Percentiles rank a stretch among this genome's conserved stretches.
These are phyloP conservation scores for Iris macrosiphon DNA, from an alignment of 106 monocot species.

Conservation along the genomic window DNA sequence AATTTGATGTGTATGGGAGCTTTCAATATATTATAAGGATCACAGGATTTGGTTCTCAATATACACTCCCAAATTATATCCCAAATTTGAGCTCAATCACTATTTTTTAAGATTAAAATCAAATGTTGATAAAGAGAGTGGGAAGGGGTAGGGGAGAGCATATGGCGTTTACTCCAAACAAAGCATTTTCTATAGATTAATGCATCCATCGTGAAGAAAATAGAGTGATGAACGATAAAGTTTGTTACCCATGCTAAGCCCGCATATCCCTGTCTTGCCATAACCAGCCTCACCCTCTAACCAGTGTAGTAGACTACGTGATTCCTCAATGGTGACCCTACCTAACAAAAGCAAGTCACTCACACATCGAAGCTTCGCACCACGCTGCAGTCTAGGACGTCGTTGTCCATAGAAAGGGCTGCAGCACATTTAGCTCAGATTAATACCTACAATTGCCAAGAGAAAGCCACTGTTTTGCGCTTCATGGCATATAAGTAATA, in stretches of 20 bases:
- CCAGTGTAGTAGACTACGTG: conserved; percentile 88
- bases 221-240: too few species aligned
- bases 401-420: conserved; percentile 97
- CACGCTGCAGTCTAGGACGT: conserved; percentile 78
- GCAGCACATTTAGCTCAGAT: conserved; percentile 42
- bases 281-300: conserved; percentile 84
- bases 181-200: too few species aligned
- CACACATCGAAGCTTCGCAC: conserved; percentile 91
- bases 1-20: too few species aligned
- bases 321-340: conserved; percentile 91
- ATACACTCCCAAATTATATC: too few species aligned
- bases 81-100: too few species aligned
- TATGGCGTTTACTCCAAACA: too few species aligned
- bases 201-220: too few species aligned
- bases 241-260: conserved; percentile 99
- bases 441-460: conserved; percentile 20
- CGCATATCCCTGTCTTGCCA: conserved; percentile 95
- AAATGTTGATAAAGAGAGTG: too few species aligned
- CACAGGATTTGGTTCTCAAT: too few species aligned
- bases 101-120: too few species aligned
- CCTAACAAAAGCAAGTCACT: conserved; percentile 94
- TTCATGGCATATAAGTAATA: background rate
- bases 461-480: background rate
- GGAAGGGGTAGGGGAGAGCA: too few species aligned
- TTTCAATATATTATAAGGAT: too few species aligned